phyloP scores from a whole-genome alignment of 768 basidiomycete species.

The Flagelloscypha sp. region DNA sequence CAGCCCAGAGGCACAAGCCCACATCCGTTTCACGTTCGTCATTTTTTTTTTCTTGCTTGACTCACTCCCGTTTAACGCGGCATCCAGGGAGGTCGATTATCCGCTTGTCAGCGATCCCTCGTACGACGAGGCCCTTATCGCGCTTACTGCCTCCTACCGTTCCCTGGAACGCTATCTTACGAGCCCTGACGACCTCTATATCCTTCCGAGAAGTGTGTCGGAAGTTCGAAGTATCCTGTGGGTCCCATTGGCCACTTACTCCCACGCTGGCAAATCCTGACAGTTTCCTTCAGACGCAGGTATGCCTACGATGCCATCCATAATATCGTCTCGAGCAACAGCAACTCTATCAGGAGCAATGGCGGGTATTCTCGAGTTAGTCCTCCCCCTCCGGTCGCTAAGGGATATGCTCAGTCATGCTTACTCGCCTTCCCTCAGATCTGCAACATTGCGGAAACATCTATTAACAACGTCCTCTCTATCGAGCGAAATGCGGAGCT shows the following conservation, averaged over 20 bases:
- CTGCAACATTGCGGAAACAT: slow-evolving; percentile 62
- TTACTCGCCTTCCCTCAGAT: slow-evolving; percentile 31
- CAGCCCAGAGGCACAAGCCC: slow-evolving; percentile 65
- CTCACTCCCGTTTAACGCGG: slow-evolving; percentile 14
- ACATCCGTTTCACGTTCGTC: slow-evolving; percentile 58
- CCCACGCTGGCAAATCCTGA: background rate
- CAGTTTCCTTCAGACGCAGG: slow-evolving; percentile 40
- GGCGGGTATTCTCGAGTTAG: slow-evolving; percentile 48
- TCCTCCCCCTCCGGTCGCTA: slow-evolving; percentile 27
- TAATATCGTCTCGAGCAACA: slow-evolving; percentile 59
- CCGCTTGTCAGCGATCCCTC: slow-evolving; percentile 66
- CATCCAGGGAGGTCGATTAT: slow-evolving; percentile 53
- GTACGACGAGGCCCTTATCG: slow-evolving; percentile 65
- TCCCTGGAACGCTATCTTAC: slow-evolving; percentile 70
- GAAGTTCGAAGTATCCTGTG: slow-evolving; percentile 71
- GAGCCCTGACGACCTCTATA: slow-evolving; percentile 62
- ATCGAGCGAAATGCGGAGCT: slow-evolving; percentile 57
- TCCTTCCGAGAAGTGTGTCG: slow-evolving; percentile 52
- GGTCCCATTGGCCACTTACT: slow-evolving; percentile 21
- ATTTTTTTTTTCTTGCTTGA: slow-evolving; percentile 1
- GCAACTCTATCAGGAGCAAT: slow-evolving; percentile 8
- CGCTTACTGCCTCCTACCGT: slow-evolving; percentile 73
- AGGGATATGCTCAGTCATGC: slow-evolving; percentile 24
- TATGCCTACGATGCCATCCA: slow-evolving; percentile 78
- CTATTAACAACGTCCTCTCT: slow-evolving; percentile 61